Evolutionary conservation across 2,329 filamentous ascomycete species (phyloP).

Genomic region (Scytalidium sp.): DNA sequence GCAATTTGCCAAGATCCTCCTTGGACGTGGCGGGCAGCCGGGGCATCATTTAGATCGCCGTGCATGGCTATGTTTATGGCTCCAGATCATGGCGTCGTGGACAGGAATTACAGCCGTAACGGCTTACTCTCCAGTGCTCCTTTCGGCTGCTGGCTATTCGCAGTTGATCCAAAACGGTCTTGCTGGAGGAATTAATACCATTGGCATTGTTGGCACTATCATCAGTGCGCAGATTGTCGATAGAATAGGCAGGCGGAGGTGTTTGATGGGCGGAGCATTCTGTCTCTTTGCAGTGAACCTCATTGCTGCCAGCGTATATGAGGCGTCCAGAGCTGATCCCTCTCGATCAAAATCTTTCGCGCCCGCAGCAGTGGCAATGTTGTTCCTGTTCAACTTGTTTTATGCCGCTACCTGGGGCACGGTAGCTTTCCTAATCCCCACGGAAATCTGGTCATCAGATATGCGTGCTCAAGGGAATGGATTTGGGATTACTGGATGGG

Average conservation of each 20-base stretch:
- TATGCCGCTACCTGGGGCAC: constrained; percentile 50
- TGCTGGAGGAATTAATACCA: constrained; percentile 47
- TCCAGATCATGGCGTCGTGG: constrained; percentile 44
- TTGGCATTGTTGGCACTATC: constrained; percentile 49
- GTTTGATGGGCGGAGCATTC: no score
- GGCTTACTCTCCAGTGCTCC: constrained; percentile 26
- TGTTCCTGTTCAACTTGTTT: constrained; percentile 48
- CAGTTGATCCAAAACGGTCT: constrained; percentile 42
- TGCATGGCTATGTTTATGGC: constrained; percentile 40
- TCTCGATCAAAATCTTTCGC: constrained; percentile 36
- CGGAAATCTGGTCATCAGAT: constrained; percentile 54
- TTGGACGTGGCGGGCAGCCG: constrained; percentile 29
- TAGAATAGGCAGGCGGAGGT: constrained; percentile 41
- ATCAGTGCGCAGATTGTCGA: constrained; percentile 50
- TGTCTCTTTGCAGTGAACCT: constrained; percentile 40
- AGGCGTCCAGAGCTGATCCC: constrained; percentile 29
- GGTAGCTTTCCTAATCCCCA: constrained; percentile 46
- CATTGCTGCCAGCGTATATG: no score
- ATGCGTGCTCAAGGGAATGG: constrained; percentile 57
- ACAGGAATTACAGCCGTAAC: constrained; percentile 38
- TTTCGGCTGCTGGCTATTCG: constrained; percentile 31
- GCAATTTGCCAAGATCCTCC: constrained; percentile 34
- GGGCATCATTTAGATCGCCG: constrained; percentile 33
- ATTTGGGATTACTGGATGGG: constrained; percentile 58
- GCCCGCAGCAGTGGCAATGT: constrained; percentile 47